These are phyloP conservation scores for Peziza echinospora DNA, from an alignment of 495 filamentous ascomycete genomes.

Conservation along the genomic window DNA sequence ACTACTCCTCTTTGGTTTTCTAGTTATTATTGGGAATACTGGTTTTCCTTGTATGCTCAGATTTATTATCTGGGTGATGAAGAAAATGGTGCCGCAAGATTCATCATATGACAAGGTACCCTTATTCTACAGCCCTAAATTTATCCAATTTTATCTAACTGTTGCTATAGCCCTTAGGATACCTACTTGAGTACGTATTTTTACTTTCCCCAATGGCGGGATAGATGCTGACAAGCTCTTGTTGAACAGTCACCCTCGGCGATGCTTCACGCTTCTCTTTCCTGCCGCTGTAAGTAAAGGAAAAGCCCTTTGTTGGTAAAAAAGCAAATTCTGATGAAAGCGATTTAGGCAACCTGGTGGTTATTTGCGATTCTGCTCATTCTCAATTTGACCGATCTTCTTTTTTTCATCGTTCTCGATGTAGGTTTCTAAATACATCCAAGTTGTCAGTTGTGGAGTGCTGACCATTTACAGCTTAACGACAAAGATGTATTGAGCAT, in stretches of 20 bases:
- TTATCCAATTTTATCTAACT: not conserved
- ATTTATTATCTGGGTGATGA: slow-evolving; percentile 41
- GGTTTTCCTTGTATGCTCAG: slow-evolving; percentile 55
- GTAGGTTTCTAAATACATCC: slow-evolving; percentile 13
- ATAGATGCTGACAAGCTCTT: slow-evolving; percentile 31
- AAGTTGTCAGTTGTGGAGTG: slow-evolving; percentile 13
- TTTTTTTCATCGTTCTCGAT: slow-evolving; percentile 40
- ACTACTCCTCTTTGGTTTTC: slow-evolving; percentile 37
- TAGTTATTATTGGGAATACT: slow-evolving; percentile 56
- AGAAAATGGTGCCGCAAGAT: slow-evolving; percentile 28
- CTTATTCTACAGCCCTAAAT: slow-evolving; percentile 1
- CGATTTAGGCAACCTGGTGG: slow-evolving; percentile 32
- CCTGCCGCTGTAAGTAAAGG: slow-evolving; percentile 23
- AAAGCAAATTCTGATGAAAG: not conserved
- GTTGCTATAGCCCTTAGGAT: not conserved
- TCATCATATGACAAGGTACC: slow-evolving; percentile 26
- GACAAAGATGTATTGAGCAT: slow-evolving; percentile 24
- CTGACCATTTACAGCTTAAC: slow-evolving; percentile 13
- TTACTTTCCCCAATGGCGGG: not conserved
- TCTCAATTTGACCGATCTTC: slow-evolving; percentile 34
- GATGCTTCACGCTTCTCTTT: slow-evolving; percentile 43
- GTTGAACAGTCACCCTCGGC: slow-evolving; percentile 36
- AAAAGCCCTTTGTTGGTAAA: not conserved
- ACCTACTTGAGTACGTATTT: not conserved
- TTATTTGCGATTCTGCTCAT: slow-evolving; percentile 35